Evolutionary conservation across 2,329 filamentous ascomycete species (phyloP).

Genomic region (Pyrenochaeta sp.): DNA sequence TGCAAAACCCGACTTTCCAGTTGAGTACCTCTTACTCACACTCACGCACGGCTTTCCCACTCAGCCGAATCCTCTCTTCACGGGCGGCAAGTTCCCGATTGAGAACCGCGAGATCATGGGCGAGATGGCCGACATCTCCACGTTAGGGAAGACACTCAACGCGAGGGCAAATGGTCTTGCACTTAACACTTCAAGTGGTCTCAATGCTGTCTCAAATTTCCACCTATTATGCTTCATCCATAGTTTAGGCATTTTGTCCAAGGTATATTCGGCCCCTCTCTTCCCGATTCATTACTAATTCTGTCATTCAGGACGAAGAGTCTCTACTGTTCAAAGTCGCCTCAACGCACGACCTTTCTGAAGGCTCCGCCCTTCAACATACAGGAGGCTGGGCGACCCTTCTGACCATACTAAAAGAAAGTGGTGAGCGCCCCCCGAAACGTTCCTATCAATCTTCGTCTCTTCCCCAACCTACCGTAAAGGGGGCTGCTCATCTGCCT

Average conservation of each 20-base stretch:
- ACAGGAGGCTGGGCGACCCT: conserved; percentile 94
- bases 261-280: conserved; percentile 64
- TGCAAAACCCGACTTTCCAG: conserved; percentile 93
- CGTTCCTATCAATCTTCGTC: conserved; percentile 53
- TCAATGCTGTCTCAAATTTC: conserved; percentile 85
- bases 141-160: conserved; percentile 73
- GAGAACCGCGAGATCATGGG: conserved; percentile 91
- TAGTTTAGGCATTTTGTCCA: conserved; percentile 79
- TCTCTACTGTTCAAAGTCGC: conserved; percentile 85
- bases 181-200: conserved; percentile 68
- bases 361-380: conserved; percentile 83
- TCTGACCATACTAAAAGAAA: conserved; percentile 91
- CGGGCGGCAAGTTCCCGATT: conserved; percentile 77
- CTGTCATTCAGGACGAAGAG: conserved; percentile 78
- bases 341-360: conserved; percentile 78
- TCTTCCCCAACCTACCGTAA: conserved; percentile 43
- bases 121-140: conserved; percentile 80
- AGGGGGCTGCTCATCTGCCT: conserved; percentile 44
- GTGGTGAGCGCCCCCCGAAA: conserved; percentile 95
- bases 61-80: conserved; percentile 79
- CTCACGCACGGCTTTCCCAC: conserved; percentile 96
- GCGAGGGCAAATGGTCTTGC: conserved; percentile 60
- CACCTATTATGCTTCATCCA: conserved; percentile 91
- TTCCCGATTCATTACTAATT: conserved; percentile 15
- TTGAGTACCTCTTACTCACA: conserved; percentile 95